These are phyloP conservation scores for Aspergillus spinulosporus DNA, from an alignment of 2,329 filamentous ascomycete genomes.

Conservation along the genomic window DNA sequence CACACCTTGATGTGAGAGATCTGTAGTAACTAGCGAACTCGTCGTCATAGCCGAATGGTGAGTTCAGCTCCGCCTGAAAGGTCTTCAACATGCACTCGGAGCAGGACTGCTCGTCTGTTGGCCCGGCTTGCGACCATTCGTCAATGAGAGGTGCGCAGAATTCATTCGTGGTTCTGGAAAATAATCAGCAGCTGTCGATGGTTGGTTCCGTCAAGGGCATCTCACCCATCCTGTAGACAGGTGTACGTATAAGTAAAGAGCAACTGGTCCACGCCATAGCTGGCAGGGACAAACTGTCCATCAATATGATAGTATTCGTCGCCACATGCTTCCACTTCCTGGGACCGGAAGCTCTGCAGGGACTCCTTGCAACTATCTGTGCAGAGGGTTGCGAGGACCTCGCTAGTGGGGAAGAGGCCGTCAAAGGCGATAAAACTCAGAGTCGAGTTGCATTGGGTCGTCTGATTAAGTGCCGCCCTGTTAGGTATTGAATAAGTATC, in stretches of 20 bases:
- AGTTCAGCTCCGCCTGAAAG: constrained; percentile 18
- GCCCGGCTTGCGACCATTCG: not conserved
- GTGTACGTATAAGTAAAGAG: not conserved
- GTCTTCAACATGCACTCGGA: constrained; percentile 18
- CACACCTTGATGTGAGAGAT: constrained; percentile 4
- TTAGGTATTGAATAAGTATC: no score
- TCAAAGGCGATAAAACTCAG: not conserved
- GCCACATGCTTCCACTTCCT: not conserved
- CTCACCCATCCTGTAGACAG: not conserved
- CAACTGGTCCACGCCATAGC: not conserved
- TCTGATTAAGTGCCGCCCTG: no score
- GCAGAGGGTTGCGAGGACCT: not conserved
- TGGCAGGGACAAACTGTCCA: not conserved
- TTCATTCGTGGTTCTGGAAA: not conserved
- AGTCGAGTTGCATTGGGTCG: not conserved
- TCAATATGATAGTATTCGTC: not conserved
- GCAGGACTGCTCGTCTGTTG: constrained; percentile 12
- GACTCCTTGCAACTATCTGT: not conserved
- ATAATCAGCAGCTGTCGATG: not conserved
- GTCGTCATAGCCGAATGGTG: constrained; percentile 19
- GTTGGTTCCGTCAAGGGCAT: no score
- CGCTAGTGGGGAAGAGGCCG: not conserved
- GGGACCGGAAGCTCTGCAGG: not conserved
- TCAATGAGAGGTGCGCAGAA: not conserved
- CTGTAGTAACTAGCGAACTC: constrained; percentile 9